Evolutionary conservation across 2,329 filamentous ascomycete species (phyloP), one percentile per base, ranked within the genome.

Genomic region (Diatrype stigma): DNA sequence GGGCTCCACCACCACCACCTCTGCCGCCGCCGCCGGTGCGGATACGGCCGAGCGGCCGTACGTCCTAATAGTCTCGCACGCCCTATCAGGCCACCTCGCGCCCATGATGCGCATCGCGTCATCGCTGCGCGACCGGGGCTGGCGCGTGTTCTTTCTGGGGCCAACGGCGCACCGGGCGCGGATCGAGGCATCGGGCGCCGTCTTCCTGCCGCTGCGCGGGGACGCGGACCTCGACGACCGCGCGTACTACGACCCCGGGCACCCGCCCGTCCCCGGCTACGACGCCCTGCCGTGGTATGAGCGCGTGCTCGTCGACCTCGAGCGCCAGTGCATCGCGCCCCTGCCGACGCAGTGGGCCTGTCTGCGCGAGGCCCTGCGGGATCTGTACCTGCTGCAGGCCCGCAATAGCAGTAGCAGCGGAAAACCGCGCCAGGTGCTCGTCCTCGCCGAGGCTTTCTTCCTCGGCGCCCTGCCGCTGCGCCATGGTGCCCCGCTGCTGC

Each of bases 391-490:
- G n/a, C n/a, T n/a, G n/a, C n/a, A n/a, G n/a, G n/a, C n/a, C n/a
- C n/a, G n/a, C 30, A 34, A 7, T 34, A 34, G 7, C 30, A 58
- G 58, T 16, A 28, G 7, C 2, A 54, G 54, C 3, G 52, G 55
- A 10, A 61, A 63, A 0, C 44, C 17, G 2, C 42, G 59, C 0
- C 52, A 57, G 4, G 54, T 70, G 16, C 30, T 70, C 22, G 49
- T 71, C n/a, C 51, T 71, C 6, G 59, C 53, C 37, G 68, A 71
- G 51, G 65, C 66, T 11, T 66, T 71, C 50, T 71, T 69, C 51
- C 64, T 67, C 40, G 69, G 69, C 14, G 53, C 65, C 6, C 53
- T 72, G 50, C 70, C 70, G 2, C 47, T 70, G 11, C 66, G 62
- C 38, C 57, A 60, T 45, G 65, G 65, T 3, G 67, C 68, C 1